Evolutionary conservation across 805 yeast species (phyloP).

Genomic region (Candida piceae): DNA sequence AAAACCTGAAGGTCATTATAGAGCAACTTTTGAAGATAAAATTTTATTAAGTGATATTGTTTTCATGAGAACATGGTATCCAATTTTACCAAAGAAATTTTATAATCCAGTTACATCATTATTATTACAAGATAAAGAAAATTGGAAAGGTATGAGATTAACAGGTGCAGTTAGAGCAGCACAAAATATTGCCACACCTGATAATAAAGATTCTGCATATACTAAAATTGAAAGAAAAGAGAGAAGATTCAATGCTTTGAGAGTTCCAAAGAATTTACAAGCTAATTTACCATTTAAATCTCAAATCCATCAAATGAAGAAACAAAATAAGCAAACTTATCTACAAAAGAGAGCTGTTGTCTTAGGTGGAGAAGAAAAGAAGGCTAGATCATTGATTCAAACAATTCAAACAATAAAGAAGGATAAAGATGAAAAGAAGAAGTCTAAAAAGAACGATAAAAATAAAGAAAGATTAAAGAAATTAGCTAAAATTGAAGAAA

Average conservation of each 20-base stretch:
- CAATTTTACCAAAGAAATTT: conserved; percentile 82
- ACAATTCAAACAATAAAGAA: conserved; percentile 79
- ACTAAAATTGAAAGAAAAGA: conserved; percentile 76
- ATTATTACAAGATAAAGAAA: conserved; percentile 65
- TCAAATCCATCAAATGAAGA: conserved; percentile 83
- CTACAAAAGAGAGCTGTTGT: conserved; percentile 90
- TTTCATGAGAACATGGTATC: conserved; percentile 94
- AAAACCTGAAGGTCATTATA: conserved; percentile 89
- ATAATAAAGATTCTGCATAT: conserved; percentile 44
- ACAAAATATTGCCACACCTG: conserved; percentile 58
- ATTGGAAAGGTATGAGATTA: conserved; percentile 95
- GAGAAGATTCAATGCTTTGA: conserved; percentile 81
- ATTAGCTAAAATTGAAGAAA: conserved; percentile 68
- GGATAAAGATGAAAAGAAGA: conserved; percentile 77
- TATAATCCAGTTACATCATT: conserved; percentile 96
- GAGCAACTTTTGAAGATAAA: conserved; percentile 97
- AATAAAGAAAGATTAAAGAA: conserved; percentile 71
- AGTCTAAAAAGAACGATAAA: conserved; percentile 67
- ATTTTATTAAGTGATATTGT: conserved; percentile 85
- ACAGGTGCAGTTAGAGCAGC: conserved; percentile 92
- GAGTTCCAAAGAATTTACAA: conserved; percentile 77
- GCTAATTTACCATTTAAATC: conserved; percentile 85
- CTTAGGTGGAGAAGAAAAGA: conserved; percentile 86
- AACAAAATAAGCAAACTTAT: conserved; percentile 79
- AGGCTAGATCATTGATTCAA: conserved; percentile 83